Percentiles rank a stretch among this genome's conserved stretches.
phyloP scores from a whole-genome alignment of 495 filamentous ascomycete species.

The Daldinia caldariorum region DNA sequence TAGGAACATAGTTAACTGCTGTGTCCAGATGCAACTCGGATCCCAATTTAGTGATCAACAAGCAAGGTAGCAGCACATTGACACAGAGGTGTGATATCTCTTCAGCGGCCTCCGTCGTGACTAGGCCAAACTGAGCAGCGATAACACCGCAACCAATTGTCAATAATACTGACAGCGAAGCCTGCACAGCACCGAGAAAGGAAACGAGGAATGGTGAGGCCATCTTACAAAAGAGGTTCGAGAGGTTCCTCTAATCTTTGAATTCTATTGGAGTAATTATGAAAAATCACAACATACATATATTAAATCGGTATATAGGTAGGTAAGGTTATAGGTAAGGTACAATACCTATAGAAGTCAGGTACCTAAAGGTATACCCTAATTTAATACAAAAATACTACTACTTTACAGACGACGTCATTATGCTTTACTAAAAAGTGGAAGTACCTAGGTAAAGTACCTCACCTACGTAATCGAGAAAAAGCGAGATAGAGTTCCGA shows the following conservation, averaged over 20 bases:
- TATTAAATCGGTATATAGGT: not conserved
- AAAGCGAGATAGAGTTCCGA: conserved; percentile 14
- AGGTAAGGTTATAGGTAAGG: no score
- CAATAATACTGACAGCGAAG: conserved; percentile 73
- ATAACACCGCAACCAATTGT: conserved; percentile 72
- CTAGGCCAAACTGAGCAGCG: conserved; percentile 65
- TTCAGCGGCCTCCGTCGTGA: conserved; percentile 65
- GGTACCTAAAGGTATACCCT: not conserved
- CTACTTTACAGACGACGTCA: conserved; percentile 9
- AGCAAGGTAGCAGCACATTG: conserved; percentile 73
- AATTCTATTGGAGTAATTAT: not conserved
- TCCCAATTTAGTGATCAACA: conserved; percentile 76
- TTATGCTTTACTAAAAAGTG: conserved; percentile 27
- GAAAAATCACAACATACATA: not conserved
- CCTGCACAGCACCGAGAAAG: conserved; percentile 76
- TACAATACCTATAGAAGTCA: not conserved
- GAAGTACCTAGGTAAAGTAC: conserved; percentile 18
- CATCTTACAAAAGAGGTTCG: conserved; percentile 26
- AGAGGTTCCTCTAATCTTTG: not conserved
- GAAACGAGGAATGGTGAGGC: conserved; percentile 53
- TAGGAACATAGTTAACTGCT: conserved; percentile 63
- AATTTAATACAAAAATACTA: not conserved
- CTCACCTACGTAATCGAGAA: conserved; percentile 11
- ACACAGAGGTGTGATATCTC: conserved; percentile 74
- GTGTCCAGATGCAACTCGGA: conserved; percentile 68